Conservation (phyloP, 1,284 basidiomycete species). For the Ustilago shanxiensis region DNA sequence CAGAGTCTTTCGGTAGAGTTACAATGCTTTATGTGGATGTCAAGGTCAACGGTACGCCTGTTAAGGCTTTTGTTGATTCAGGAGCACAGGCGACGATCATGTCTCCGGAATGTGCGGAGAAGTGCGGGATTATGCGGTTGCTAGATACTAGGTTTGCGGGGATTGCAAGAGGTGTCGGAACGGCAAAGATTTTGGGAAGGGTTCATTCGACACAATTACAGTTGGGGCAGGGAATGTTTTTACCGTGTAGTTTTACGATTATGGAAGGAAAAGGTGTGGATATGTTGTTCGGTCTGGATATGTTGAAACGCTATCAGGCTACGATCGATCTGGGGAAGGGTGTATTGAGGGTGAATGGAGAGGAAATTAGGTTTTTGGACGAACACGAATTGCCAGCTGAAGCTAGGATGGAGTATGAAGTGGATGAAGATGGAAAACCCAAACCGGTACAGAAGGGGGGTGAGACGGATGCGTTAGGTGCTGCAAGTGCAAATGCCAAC, state of each 20-base stretch:
- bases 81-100: conserved; percentile 98
- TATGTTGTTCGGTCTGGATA: conserved; percentile 93
- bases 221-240: conserved; percentile 79
- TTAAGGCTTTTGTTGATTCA: conserved; percentile 98
- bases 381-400: conserved; percentile 89
- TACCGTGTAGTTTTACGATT: conserved; percentile 93
- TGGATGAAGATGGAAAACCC: conserved; percentile 61
- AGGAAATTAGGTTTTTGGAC: conserved; percentile 86
- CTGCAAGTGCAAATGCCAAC: conserved; percentile 47
- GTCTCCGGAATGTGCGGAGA: conserved; percentile 92
- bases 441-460: conserved; percentile 25
- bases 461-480: neutral
- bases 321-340: conserved; percentile 91
- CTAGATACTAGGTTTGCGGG: conserved; percentile 89
- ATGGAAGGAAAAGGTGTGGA: conserved; percentile 95
- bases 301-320: conserved; percentile 97
- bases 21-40: conserved; percentile 94
- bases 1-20: conserved; percentile 92
- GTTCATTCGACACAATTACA: conserved; percentile 92
- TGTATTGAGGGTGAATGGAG: conserved; percentile 86
- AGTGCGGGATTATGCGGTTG: conserved; percentile 93
- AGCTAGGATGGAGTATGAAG: conserved; percentile 58
- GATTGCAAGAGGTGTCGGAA: conserved; percentile 94
- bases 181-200: conserved; percentile 91
- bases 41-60: conserved; percentile 83